Conservation (phyloP, 345 rosid genomes). For the Pistacia atlantica region DNA sequence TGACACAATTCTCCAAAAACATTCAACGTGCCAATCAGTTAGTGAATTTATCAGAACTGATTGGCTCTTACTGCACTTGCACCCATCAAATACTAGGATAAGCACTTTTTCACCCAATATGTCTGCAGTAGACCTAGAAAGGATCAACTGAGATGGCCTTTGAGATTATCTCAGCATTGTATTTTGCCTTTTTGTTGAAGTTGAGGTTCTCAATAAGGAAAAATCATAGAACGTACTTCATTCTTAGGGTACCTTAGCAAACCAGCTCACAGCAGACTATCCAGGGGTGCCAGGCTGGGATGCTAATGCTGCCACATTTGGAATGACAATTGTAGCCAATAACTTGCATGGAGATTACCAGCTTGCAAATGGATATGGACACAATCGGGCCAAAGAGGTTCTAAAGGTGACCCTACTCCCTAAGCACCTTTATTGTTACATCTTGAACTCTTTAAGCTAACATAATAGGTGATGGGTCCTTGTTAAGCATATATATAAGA, state of each 20-base stretch:
- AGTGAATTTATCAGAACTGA: not conserved
- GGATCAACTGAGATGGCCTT: constrained; percentile 6
- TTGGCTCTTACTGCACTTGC: not conserved
- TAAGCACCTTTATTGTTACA: not conserved
- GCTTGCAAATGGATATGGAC: constrained; percentile 69
- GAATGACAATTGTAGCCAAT: constrained; percentile 56
- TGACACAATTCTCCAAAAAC: not conserved
- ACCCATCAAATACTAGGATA: not conserved
- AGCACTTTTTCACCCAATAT: not conserved
- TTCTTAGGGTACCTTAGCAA: constrained; percentile 51
- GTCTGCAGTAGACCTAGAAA: not conserved
- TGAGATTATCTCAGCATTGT: constrained; percentile 13
- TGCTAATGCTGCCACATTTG: constrained; percentile 68
- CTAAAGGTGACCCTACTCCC: constrained; percentile 45
- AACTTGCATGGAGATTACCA: constrained; percentile 80
- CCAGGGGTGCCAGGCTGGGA: constrained; percentile 71
- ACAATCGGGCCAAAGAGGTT: constrained; percentile 57
- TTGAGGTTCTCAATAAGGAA: constrained; percentile 7
- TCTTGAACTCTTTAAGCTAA: not conserved
- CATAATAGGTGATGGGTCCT: not conserved
- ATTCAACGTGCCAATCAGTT: not conserved
- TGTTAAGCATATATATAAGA: constrained; percentile 1
- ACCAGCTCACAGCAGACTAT: constrained; percentile 66
- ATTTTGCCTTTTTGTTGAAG: constrained; percentile 1
- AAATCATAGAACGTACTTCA: constrained; percentile 28